A percentile compares a stretch with the other conserved stretches of the same genome.
Conservation (phyloP, 805 yeast genomes). For the Pichia nanzhaoensis region DNA sequence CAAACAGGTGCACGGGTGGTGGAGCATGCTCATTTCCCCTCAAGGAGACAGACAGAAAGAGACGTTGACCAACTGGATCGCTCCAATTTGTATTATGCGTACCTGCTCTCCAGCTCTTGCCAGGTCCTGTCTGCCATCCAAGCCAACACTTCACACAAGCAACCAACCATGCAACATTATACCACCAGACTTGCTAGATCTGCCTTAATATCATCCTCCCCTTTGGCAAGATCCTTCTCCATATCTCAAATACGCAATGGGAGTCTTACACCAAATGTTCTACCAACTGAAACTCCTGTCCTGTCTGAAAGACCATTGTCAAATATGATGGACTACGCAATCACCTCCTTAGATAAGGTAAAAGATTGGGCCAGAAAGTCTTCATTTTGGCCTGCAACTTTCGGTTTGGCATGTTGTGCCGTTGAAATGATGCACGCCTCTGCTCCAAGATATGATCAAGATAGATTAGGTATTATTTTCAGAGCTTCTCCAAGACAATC, state of each 20-base stretch:
- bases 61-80: slow-evolving; percentile 9
- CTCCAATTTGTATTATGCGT: slow-evolving; percentile 7
- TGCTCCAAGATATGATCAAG: slow-evolving; percentile 87
- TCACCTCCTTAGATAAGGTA: slow-evolving; percentile 73
- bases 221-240: slow-evolving; percentile 7
- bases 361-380: slow-evolving; percentile 91
- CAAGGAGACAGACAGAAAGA: too few relatives aligned
- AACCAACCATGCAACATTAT: slow-evolving; percentile 5
- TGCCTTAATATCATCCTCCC: not conserved
- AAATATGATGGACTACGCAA: slow-evolving; percentile 68
- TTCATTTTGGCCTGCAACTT: slow-evolving; percentile 89
- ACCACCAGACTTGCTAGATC: slow-evolving; percentile 1
- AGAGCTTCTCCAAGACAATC: slow-evolving; percentile 92
- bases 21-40: slow-evolving; percentile 6
- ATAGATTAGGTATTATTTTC: slow-evolving; percentile 85
- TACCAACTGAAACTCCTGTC: slow-evolving; percentile 66
- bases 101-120: too few relatives aligned
- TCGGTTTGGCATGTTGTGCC: slow-evolving; percentile 90
- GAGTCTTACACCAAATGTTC: slow-evolving; percentile 35
- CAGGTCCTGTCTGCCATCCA: too few relatives aligned
- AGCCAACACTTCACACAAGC: not conserved
- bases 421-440: slow-evolving; percentile 95
- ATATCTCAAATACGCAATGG: slow-evolving; percentile 12
- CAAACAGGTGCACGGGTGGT: too few relatives aligned
- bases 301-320: slow-evolving; percentile 55